These are phyloP conservation scores for Umbellularia californica DNA, from an alignment of 164 flowering plant species.

Conservation along the genomic window DNA sequence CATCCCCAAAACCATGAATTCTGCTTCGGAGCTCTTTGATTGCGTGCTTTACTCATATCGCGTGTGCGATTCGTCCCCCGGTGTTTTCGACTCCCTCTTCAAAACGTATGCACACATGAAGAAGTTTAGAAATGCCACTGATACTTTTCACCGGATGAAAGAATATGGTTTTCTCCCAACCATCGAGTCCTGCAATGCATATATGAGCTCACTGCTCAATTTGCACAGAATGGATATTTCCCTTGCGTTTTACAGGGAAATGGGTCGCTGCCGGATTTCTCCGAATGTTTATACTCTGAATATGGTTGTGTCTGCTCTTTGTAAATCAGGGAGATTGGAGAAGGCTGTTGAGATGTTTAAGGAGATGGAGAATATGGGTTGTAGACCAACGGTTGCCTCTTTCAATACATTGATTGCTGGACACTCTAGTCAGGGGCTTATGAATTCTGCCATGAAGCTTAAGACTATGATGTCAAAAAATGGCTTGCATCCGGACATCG, in stretches of 20 bases:
- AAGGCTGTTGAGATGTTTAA: constrained; percentile 59
- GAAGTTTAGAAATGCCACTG: constrained; percentile 68
- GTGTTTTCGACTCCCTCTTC: constrained; percentile 72
- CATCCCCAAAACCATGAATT: constrained; percentile 30
- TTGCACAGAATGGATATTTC: constrained; percentile 51
- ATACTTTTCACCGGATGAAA: constrained; percentile 60
- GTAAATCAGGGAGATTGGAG: constrained; percentile 57
- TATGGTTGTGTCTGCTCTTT: constrained; percentile 60
- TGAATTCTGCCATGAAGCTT: constrained; percentile 55
- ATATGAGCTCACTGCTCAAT: constrained; percentile 55
- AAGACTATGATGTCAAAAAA: constrained; percentile 53
- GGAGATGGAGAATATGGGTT: constrained; percentile 60
- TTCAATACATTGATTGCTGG: constrained; percentile 75
- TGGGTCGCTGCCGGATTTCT: constrained; percentile 52
- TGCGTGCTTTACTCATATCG: constrained; percentile 57
- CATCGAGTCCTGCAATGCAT: constrained; percentile 78
- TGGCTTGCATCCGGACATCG: constrained; percentile 43
- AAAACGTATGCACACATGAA: constrained; percentile 73
- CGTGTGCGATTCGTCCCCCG: constrained; percentile 70
- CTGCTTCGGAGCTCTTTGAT: constrained; percentile 54
- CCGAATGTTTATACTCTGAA: constrained; percentile 74
- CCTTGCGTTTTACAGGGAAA: constrained; percentile 57
- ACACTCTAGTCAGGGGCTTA: constrained; percentile 52
- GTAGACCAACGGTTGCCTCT: constrained; percentile 46
- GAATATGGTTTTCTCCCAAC: constrained; percentile 81